These are phyloP conservation scores for Mycena vulgaris DNA, from an alignment of 768 basidiomycete species.

Conservation along the genomic window DNA sequence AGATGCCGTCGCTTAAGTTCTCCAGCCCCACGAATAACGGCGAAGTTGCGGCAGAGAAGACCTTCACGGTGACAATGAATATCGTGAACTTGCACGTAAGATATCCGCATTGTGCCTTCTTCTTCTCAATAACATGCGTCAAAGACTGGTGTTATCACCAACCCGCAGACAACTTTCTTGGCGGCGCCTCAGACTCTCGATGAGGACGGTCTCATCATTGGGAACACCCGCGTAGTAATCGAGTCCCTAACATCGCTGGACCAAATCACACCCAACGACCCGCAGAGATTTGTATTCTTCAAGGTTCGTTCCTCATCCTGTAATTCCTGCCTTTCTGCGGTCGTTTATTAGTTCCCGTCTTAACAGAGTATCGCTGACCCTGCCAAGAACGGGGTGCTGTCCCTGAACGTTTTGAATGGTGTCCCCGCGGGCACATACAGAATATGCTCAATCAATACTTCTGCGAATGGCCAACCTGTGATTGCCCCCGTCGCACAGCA, in stretches of 20 bases:
- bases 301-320: no score
- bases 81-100: constrained; percentile 54
- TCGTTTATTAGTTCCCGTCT: no score
- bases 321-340: no score
- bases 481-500: constrained; percentile 66
- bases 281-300: constrained; percentile 72
- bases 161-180: constrained; percentile 65
- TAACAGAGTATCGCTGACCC: constrained; percentile 66
- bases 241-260: neutral
- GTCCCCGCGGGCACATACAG: constrained; percentile 74
- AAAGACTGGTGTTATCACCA: constrained; percentile 68
- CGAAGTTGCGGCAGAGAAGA: constrained; percentile 56
- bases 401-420: constrained; percentile 61
- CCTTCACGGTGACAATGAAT: constrained; percentile 61
- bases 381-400: constrained; percentile 45
- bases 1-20: constrained; percentile 68
- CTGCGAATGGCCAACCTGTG: constrained; percentile 65
- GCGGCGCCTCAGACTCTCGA: constrained; percentile 67
- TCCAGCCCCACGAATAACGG: constrained; percentile 57
- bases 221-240: constrained; percentile 70
- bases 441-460: constrained; percentile 67
- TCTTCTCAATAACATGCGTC: no score
- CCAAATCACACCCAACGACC: constrained; percentile 3
- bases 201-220: constrained; percentile 57
- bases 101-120: no score